These are phyloP conservation scores for Capsella rubella DNA, from an alignment of 441 rosid species.

Conservation along the genomic window DNA sequence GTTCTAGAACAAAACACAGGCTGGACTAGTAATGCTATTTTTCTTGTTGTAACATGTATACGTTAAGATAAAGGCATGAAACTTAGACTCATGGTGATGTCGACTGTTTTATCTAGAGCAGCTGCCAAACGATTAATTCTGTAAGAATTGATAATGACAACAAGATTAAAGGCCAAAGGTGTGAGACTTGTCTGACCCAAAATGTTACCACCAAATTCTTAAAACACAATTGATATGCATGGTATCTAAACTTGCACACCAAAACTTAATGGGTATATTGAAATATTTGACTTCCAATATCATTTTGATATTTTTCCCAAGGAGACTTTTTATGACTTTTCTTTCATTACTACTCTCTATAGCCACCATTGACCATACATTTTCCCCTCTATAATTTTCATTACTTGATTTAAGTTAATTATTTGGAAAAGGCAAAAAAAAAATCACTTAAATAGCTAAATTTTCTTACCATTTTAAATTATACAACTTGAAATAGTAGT, in stretches of 20 bases:
- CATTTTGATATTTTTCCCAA: not conserved
- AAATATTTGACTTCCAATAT: conserved; percentile 12
- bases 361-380: not conserved
- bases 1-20: not conserved
- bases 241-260: conserved; percentile 15
- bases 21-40: not conserved
- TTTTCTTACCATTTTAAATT: not conserved
- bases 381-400: not conserved
- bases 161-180: not conserved
- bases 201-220: not conserved
- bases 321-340: conserved; percentile 44
- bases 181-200: conserved; percentile 5
- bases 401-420: not conserved
- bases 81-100: not conserved
- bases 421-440: not conserved
- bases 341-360: not conserved
- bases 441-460: not conserved
- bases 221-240: conserved; percentile 17
- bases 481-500: not conserved
- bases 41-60: not conserved
- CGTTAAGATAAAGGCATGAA: not conserved
- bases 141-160: not conserved
- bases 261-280: conserved; percentile 2
- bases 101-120: too few species aligned
- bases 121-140: too few species aligned